Percentiles rank a stretch among this genome's conserved stretches.
phyloP scores from a whole-genome alignment of 805 yeast genomes.

The Schwanniomyces polymorphus region DNA sequence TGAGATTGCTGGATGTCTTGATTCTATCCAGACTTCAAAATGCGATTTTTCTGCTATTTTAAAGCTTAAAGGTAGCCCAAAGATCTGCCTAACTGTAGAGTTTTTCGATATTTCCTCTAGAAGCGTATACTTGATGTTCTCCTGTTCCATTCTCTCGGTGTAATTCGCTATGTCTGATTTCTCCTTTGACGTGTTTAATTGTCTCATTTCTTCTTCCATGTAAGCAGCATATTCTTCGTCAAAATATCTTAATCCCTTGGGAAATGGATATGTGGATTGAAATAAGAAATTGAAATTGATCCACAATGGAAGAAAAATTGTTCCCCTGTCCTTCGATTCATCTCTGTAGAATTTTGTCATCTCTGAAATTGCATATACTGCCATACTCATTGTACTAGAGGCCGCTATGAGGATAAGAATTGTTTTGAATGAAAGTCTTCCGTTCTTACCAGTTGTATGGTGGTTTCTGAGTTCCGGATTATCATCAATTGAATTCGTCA shows the following conservation, averaged over 20 bases:
- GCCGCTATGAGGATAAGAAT: constrained; percentile 16
- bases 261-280: constrained; percentile 21
- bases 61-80: constrained; percentile 28
- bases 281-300: constrained; percentile 25
- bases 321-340: constrained; percentile 3
- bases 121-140: constrained; percentile 25
- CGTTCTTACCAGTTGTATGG: neutral
- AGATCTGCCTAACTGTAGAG: constrained; percentile 20
- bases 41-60: constrained; percentile 4
- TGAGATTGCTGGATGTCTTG: constrained; percentile 26
- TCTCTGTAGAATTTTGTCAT: constrained; percentile 9
- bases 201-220: constrained; percentile 13
- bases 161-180: constrained; percentile 9
- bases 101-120: constrained; percentile 23
- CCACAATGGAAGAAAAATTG: constrained; percentile 26
- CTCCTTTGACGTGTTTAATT: constrained; percentile 6
- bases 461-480: constrained; percentile 8
- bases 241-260: constrained; percentile 23
- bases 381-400: constrained; percentile 24
- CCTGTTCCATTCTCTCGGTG: constrained; percentile 13
- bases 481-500: constrained; percentile 9
- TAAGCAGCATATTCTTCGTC: constrained; percentile 19
- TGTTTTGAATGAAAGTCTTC: constrained; percentile 18
- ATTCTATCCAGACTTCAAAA: constrained; percentile 32
- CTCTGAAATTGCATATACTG: constrained; percentile 19